These are phyloP conservation scores for Tricholoma hemisulphureum DNA, from an alignment of 768 basidiomycete species.

Conservation along the genomic window DNA sequence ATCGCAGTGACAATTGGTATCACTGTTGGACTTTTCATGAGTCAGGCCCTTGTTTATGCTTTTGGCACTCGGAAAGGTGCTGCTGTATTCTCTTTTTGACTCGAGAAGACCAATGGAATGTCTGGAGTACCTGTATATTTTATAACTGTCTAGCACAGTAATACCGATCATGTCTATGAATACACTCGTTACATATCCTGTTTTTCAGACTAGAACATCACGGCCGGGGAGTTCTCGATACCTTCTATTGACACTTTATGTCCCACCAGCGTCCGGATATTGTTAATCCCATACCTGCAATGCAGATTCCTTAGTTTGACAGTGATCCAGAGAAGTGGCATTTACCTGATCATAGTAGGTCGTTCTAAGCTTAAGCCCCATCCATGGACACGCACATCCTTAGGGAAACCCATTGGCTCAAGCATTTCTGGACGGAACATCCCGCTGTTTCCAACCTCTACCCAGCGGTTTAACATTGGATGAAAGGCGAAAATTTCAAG, in stretches of 20 bases:
- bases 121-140: neutral
- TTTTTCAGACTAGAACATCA: slow-evolving; percentile 71
- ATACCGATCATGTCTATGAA: slow-evolving; percentile 1
- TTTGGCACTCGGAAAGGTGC: slow-evolving; percentile 83
- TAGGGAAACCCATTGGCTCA: slow-evolving; percentile 97
- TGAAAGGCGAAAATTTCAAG: slow-evolving; percentile 99
- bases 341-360: slow-evolving; percentile 97
- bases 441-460: slow-evolving; percentile 97
- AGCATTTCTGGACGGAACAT: slow-evolving; percentile 99
- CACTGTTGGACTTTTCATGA: slow-evolving; percentile 86
- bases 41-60: slow-evolving; percentile 82
- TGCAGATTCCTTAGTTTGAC: neutral
- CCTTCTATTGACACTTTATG: slow-evolving; percentile 93
- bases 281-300: slow-evolving; percentile 92
- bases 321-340: slow-evolving; percentile 4
- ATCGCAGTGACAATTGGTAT: slow-evolving; percentile 90
- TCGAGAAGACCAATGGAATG: neutral
- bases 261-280: slow-evolving; percentile 94
- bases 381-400: slow-evolving; percentile 93
- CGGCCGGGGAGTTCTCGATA: slow-evolving; percentile 86
- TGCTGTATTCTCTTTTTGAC: slow-evolving; percentile 80
- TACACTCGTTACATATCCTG: slow-evolving; percentile 1
- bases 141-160: neutral
- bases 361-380: slow-evolving; percentile 95
- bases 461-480: slow-evolving; percentile 89